A percentile compares a stretch with the other conserved stretches of the same genome.
Evolutionary conservation across 129 eudicot species (phyloP).

Genomic region (Dittrichia graveolens): DNA sequence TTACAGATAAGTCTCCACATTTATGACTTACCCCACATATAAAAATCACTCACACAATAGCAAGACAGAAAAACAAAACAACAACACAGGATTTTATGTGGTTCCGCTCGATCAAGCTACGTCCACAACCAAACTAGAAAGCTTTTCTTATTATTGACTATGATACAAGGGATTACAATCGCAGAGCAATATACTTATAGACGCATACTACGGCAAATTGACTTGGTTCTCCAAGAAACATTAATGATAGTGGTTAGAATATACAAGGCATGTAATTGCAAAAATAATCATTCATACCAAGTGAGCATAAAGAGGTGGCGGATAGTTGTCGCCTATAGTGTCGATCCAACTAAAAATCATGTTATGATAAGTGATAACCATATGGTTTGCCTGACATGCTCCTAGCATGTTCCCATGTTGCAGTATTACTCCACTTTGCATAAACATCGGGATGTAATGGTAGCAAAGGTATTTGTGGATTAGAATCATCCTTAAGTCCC

Average conservation of each 20-base stretch:
- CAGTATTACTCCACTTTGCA: slow-evolving; percentile 75
- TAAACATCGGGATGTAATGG: slow-evolving; percentile 93
- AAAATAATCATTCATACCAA: slow-evolving; percentile 53
- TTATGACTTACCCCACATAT: no score
- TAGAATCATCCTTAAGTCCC: slow-evolving; percentile 88
- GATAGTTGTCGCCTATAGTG: slow-evolving; percentile 90
- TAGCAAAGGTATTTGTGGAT: slow-evolving; percentile 90
- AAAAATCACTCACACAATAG: no score
- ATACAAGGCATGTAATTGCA: not conserved
- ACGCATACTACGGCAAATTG: no score
- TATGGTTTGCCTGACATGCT: slow-evolving; percentile 96
- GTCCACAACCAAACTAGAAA: no score
- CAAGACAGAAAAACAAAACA: no score
- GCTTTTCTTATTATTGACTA: no score
- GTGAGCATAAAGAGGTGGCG: slow-evolving; percentile 99
- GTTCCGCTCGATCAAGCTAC: no score
- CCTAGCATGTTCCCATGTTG: slow-evolving; percentile 95
- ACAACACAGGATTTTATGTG: no score
- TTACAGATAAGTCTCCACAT: slow-evolving; percentile 17
- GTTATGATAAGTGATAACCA: slow-evolving; percentile 97
- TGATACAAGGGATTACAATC: no score
- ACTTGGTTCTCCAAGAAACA: no score
- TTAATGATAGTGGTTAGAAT: not conserved
- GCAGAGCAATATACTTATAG: no score
- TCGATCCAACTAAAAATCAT: slow-evolving; percentile 99